These are phyloP conservation scores for Brassica nigra DNA, from an alignment of 345 rosid species.

Conservation along the genomic window DNA sequence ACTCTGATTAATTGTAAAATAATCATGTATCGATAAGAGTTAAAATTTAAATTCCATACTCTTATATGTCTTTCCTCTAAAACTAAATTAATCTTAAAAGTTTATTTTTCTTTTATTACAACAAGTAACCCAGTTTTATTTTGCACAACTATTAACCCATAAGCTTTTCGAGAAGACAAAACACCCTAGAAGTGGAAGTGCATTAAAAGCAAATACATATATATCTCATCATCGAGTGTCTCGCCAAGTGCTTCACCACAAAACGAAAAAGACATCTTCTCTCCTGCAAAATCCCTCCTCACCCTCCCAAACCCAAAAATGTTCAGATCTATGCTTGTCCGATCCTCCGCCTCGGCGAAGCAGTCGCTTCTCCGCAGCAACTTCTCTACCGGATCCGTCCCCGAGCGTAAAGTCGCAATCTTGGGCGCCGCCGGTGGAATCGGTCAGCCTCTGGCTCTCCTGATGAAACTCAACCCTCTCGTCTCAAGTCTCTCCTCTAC, in stretches of 20 bases:
- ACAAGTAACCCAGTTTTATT: background rate
- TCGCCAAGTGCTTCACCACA: background rate
- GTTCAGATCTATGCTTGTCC: slow-evolving; percentile 53
- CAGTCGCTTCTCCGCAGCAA: slow-evolving; percentile 53
- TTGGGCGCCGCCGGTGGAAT: slow-evolving; percentile 87
- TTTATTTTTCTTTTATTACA: no score
- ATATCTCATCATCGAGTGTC: background rate
- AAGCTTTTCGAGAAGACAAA: background rate
- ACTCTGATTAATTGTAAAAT: no score
- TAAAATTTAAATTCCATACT: no score
- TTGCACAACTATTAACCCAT: background rate
- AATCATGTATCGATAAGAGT: no score
- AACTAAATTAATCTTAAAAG: no score
- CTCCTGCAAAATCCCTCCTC: background rate
- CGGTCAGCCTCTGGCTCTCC: slow-evolving; percentile 76
- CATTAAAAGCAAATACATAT: background rate
- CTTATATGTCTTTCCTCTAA: no score
- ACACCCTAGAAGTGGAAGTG: background rate
- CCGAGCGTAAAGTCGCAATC: slow-evolving; percentile 67
- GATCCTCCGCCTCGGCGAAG: slow-evolving; percentile 42
- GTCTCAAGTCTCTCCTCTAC: slow-evolving; percentile 69
- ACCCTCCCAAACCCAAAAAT: slow-evolving; percentile 4
- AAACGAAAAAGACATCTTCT: background rate
- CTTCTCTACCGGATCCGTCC: slow-evolving; percentile 59
- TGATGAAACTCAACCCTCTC: slow-evolving; percentile 79